phyloP scores from a whole-genome alignment of 768 basidiomycete species.

The Fomitopsis serialis region DNA sequence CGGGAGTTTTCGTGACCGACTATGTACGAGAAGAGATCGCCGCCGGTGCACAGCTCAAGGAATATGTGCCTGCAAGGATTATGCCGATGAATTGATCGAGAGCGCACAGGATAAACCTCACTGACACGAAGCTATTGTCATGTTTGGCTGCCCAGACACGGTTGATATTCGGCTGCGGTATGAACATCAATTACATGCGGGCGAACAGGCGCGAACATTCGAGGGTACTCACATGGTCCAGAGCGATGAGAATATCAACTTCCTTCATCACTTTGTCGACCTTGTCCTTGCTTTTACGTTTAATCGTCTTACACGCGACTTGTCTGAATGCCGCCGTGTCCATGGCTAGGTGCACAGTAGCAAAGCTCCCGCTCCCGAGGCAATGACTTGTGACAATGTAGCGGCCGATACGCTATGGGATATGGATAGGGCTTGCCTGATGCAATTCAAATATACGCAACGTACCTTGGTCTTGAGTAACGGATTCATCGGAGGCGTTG shows the following conservation, averaged over 20 bases:
- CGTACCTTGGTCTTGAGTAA: slow-evolving; percentile 43
- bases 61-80: slow-evolving; percentile 59
- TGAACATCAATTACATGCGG: not conserved
- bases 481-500: slow-evolving; percentile 50
- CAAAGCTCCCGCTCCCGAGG: slow-evolving; percentile 78
- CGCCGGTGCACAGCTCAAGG: slow-evolving; percentile 80
- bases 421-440: not conserved
- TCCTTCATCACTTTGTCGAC: slow-evolving; percentile 68
- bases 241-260: slow-evolving; percentile 62
- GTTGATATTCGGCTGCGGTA: slow-evolving; percentile 74
- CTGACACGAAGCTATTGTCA: slow-evolving; percentile 21
- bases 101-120: not conserved
- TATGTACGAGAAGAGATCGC: slow-evolving; percentile 85
- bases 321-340: slow-evolving; percentile 60
- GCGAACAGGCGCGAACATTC: not conserved
- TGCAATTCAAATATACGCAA: not conserved
- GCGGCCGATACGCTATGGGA: slow-evolving; percentile 49
- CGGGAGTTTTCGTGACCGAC: slow-evolving; percentile 49
- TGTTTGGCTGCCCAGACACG: slow-evolving; percentile 59
- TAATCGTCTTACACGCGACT: slow-evolving; percentile 82
- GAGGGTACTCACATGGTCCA: slow-evolving; percentile 55
- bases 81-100: not conserved
- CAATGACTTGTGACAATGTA: slow-evolving; percentile 77
- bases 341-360: slow-evolving; percentile 74
- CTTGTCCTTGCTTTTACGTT: slow-evolving; percentile 54